Percentiles rank a stretch among this genome's conserved stretches.
These are phyloP conservation scores for Cytospora paraplurivora DNA, from an alignment of 2,329 filamentous ascomycete genomes.

Conservation along the genomic window DNA sequence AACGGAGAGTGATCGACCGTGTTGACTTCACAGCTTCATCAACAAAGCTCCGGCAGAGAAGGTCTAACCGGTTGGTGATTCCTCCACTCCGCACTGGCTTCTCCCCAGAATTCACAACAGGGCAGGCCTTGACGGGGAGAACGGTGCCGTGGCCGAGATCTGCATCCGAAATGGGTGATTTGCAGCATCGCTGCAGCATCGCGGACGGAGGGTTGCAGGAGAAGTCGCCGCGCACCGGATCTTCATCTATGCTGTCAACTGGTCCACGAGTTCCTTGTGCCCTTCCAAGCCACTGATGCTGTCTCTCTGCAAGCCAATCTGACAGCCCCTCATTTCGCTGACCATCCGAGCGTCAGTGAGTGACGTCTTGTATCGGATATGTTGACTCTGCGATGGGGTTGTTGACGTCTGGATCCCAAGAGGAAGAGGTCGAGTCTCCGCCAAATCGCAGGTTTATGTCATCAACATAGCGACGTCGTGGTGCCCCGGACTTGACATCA, in stretches of 20 bases:
- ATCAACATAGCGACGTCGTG: background rate
- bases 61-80: background rate
- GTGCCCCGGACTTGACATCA: background rate
- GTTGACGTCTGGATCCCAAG: background rate
- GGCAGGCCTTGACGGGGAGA: constrained; percentile 6
- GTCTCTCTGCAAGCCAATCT: too few species aligned
- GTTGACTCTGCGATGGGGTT: background rate
- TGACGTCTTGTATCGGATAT: too few species aligned
- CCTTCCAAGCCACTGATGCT: background rate
- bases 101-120: background rate
- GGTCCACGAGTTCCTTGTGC: background rate
- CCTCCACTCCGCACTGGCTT: background rate
- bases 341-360: too few species aligned
- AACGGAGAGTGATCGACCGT: background rate
- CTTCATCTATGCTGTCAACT: background rate
- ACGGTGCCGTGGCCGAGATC: constrained; percentile 3
- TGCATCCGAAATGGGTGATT: constrained; percentile 1
- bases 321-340: too few species aligned
- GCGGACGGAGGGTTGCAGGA: constrained; percentile 1
- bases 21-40: constrained; percentile 3
- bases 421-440: background rate
- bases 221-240: too few species aligned
- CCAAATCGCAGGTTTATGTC: background rate
- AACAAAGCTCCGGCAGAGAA: background rate
- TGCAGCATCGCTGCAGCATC: background rate